Conservation (phyloP, 257 asterid genomes). For the Solanum virginianum region DNA sequence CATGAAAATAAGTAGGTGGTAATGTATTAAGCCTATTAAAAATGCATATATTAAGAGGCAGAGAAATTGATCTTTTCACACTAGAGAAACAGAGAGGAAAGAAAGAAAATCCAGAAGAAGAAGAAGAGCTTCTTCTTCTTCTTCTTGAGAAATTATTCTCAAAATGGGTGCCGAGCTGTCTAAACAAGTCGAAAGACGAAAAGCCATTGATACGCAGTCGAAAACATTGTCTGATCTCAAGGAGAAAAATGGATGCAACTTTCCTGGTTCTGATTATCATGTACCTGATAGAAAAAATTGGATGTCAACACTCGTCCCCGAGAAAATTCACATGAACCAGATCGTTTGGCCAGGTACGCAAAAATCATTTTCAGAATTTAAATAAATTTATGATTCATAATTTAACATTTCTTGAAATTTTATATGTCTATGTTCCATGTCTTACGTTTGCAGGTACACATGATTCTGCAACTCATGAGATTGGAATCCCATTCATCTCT, state of each 20-base stretch:
- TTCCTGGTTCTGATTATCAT: conserved; percentile 59
- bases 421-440: neutral
- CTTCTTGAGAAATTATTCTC: neutral
- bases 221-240: conserved; percentile 36
- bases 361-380: conserved; percentile 8
- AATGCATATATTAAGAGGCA: neutral
- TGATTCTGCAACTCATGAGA: conserved; percentile 78
- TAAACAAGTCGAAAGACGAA: conserved; percentile 49
- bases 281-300: conserved; percentile 60
- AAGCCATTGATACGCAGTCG: conserved; percentile 40
- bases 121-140: neutral
- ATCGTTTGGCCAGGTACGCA: conserved; percentile 87
- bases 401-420: neutral
- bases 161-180: conserved; percentile 56
- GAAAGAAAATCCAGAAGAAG: neutral
- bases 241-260: conserved; percentile 29
- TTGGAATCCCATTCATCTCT: conserved; percentile 56
- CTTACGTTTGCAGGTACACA: conserved; percentile 41
- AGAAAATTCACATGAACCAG: conserved; percentile 33
- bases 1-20: neutral
- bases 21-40: neutral
- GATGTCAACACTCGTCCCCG: conserved; percentile 59
- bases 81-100: neutral
- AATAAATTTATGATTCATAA: neutral
- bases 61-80: neutral